phyloP scores from a whole-genome alignment of 129 eudicot species.

The Silybum marianum region DNA sequence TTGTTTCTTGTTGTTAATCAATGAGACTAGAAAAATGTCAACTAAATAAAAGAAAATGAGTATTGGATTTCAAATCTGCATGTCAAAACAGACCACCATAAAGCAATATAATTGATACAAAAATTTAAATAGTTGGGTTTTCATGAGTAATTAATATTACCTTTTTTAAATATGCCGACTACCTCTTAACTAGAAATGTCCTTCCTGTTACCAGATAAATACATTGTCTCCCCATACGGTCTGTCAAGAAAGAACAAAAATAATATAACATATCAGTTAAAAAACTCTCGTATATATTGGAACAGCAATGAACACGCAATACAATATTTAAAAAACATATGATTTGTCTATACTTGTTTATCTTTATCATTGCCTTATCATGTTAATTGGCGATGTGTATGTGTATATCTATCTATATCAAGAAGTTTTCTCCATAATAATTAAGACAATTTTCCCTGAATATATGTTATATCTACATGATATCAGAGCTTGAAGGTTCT shows the following conservation, averaged over 20 bases:
- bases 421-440: not conserved
- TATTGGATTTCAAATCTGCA: not conserved
- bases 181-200: conserved; percentile 47
- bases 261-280: not conserved
- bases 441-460: not conserved
- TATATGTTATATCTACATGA: not conserved
- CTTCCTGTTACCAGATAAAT: conserved; percentile 62
- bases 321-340: not conserved
- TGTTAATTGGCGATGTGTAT: not conserved
- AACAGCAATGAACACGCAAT: not conserved
- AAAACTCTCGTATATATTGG: not conserved
- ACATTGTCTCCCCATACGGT: conserved; percentile 52
- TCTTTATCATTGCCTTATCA: not conserved
- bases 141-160: conserved; percentile 4
- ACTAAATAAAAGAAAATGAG: not conserved
- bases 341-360: not conserved
- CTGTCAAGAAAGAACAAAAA: conserved; percentile 34
- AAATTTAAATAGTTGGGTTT: not conserved
- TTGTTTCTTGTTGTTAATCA: not conserved
- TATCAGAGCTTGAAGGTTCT: not conserved
- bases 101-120: not conserved
- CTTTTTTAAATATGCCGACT: conserved; percentile 18
- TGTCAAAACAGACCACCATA: not conserved
- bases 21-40: not conserved
- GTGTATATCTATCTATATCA: too few relatives aligned